Percentiles rank a stretch among this genome's conserved stretches.
Conservation (phyloP, 257 asterid species). For the Paulownia fortunei region DNA sequence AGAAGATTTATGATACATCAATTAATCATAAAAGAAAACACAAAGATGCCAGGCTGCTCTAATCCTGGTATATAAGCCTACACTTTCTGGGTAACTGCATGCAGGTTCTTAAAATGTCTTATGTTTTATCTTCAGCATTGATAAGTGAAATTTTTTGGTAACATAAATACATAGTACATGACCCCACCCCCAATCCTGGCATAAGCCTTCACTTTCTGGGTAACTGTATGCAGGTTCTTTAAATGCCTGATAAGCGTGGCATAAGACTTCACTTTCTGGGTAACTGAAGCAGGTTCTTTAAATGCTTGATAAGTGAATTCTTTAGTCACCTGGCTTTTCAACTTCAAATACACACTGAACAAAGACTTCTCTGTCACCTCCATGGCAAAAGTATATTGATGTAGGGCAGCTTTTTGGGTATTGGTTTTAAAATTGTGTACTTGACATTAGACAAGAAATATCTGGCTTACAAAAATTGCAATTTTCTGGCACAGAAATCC, state of each 20-base stretch:
- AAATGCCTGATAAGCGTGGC: neutral
- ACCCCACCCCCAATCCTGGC: slow-evolving; percentile 1
- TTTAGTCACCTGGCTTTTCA: slow-evolving; percentile 12
- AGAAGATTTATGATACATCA: neutral
- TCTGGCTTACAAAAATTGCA: too few relatives aligned
- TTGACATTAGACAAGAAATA: too few relatives aligned
- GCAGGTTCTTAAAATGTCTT: neutral
- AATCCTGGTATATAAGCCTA: neutral
- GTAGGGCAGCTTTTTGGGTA: neutral
- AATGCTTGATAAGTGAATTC: too few relatives aligned
- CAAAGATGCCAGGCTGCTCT: neutral
- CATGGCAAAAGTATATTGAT: slow-evolving; percentile 19
- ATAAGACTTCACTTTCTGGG: neutral
- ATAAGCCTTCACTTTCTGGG: neutral
- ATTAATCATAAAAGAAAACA: neutral
- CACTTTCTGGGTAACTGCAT: neutral
- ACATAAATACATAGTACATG: neutral
- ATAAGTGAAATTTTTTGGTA: neutral
- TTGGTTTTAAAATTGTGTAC: too few relatives aligned
- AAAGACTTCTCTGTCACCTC: neutral
- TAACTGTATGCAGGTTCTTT: neutral
- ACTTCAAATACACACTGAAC: neutral
- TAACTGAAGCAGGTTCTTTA: too few relatives aligned
- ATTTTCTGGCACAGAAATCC: neutral
- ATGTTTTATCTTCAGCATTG: neutral